Percentiles rank a stretch among this genome's conserved stretches.
phyloP scores from a whole-genome alignment of 2,329 filamentous ascomycete genomes.

The Hypoxylon sp. region DNA sequence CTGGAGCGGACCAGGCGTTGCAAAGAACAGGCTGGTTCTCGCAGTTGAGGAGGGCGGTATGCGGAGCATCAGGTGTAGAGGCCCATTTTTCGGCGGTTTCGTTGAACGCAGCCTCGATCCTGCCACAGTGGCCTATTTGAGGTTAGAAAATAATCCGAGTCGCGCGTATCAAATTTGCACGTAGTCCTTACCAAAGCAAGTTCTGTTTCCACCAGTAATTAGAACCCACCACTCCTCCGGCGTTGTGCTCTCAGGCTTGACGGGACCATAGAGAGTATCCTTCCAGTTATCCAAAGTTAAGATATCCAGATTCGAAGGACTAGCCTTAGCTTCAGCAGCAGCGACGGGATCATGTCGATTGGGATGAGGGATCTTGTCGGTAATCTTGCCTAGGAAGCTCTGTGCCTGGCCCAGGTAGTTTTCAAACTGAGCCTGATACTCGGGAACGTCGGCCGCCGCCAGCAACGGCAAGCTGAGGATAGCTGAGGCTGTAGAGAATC shows the following conservation, averaged over 20 bases:
- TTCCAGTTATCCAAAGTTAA: slow-evolving; percentile 81
- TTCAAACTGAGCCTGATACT: slow-evolving; percentile 75
- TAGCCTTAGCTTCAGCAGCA: slow-evolving; percentile 67
- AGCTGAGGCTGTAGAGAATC: slow-evolving; percentile 67
- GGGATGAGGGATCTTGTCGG: slow-evolving; percentile 67
- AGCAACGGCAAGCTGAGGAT: slow-evolving; percentile 71
- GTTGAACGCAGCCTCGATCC: slow-evolving; percentile 76
- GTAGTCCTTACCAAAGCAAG: slow-evolving; percentile 74
- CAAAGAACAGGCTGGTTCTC: slow-evolving; percentile 82
- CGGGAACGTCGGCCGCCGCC: slow-evolving; percentile 67
- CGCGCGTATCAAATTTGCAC: slow-evolving; percentile 13
- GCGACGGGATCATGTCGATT: slow-evolving; percentile 60
- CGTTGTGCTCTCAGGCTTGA: slow-evolving; percentile 70
- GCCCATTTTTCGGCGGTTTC: slow-evolving; percentile 76
- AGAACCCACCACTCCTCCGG: slow-evolving; percentile 85
- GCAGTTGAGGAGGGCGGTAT: slow-evolving; percentile 80
- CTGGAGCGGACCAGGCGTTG: slow-evolving; percentile 78
- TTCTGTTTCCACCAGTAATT: slow-evolving; percentile 82
- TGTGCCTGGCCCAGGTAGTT: slow-evolving; percentile 74
- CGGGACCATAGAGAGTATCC: slow-evolving; percentile 74
- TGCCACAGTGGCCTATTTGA: slow-evolving; percentile 72
- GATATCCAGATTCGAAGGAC: slow-evolving; percentile 66
- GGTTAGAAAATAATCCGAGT: slow-evolving; percentile 33
- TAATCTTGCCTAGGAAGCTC: slow-evolving; percentile 67
- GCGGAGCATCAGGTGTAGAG: slow-evolving; percentile 71